Evolutionary conservation across 768 basidiomycete species (phyloP).

Genomic region (Tremella yokohamensis): DNA sequence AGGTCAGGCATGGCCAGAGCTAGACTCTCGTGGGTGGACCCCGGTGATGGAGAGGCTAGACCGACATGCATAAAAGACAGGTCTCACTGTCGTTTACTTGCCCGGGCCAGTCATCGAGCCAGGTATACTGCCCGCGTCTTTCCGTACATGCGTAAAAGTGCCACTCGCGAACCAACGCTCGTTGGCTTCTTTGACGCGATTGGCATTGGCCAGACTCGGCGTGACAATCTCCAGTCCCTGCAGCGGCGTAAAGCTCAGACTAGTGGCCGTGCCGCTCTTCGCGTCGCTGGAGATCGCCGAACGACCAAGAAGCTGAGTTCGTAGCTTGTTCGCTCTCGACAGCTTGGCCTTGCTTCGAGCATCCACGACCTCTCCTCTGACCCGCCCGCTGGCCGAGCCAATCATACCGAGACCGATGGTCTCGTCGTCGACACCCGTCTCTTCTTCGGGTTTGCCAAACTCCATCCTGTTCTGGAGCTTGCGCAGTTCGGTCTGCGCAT

Average conservation of each 20-base stretch:
- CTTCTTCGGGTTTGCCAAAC: constrained; percentile 92
- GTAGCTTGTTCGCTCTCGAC: constrained; percentile 87
- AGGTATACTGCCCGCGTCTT: constrained; percentile 44
- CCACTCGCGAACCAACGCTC: constrained; percentile 85
- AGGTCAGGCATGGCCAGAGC: too few species aligned
- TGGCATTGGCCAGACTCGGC: constrained; percentile 61
- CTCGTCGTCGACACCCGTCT: constrained; percentile 93
- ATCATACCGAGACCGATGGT: constrained; percentile 99
- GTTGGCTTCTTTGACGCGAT: constrained; percentile 89
- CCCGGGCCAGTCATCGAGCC: constrained; percentile 5
- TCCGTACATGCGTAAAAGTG: constrained; percentile 50
- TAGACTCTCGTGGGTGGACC: too few species aligned
- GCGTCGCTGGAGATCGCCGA: constrained; percentile 61
- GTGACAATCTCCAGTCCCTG: constrained; percentile 98
- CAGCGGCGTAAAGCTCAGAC: constrained; percentile 88
- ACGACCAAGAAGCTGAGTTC: constrained; percentile 76
- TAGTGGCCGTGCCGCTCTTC: constrained; percentile 81
- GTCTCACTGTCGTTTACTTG: too few species aligned
- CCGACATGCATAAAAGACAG: too few species aligned
- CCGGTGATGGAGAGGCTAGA: too few species aligned
- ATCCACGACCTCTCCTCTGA: constrained; percentile 81
- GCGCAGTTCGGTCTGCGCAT: constrained; percentile 91
- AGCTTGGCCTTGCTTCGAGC: constrained; percentile 91
- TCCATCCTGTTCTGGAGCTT: constrained; percentile 96
- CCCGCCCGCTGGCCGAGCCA: constrained; percentile 77